Percentiles rank a stretch among this genome's conserved stretches.
Evolutionary conservation across 73 alveolate genomes (phyloP).

Genomic region (Paramecium tetraurelia): DNA sequence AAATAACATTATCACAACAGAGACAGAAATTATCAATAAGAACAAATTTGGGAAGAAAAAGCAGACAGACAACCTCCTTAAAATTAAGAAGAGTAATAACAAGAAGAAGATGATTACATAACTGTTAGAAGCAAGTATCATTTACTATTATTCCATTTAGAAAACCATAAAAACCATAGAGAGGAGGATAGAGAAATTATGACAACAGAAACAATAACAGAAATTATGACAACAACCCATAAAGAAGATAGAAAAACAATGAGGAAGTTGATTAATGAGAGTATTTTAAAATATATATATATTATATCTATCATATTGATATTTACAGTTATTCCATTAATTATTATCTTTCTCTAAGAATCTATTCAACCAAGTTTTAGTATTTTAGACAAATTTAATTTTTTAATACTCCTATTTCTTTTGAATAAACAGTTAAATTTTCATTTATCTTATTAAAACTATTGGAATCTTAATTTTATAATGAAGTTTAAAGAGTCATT

Average conservation of each 20-base stretch:
- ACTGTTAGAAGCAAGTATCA: background rate
- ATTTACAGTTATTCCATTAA: background rate
- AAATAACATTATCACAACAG: background rate
- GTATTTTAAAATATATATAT: background rate
- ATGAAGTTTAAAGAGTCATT: background rate
- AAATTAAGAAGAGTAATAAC: background rate
- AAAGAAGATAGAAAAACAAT: background rate
- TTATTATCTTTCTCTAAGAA: background rate
- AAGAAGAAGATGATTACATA: background rate
- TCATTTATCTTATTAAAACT: background rate
- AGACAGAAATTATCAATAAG: background rate
- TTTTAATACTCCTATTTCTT: background rate
- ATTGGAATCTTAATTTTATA: background rate
- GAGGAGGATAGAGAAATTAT: conserved; percentile 9
- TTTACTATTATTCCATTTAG: background rate
- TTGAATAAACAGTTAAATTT: background rate
- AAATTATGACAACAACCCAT: background rate
- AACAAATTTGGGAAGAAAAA: background rate
- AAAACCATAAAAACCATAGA: background rate
- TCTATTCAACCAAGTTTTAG: background rate
- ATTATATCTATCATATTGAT: background rate
- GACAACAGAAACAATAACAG: background rate
- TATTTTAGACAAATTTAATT: background rate
- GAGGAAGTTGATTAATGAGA: background rate
- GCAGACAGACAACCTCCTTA: background rate